A percentile compares a stretch with the other conserved stretches of the same genome.
These are phyloP conservation scores for Podaxis sp. DNA, from an alignment of 768 basidiomycete species.

Conservation along the genomic window DNA sequence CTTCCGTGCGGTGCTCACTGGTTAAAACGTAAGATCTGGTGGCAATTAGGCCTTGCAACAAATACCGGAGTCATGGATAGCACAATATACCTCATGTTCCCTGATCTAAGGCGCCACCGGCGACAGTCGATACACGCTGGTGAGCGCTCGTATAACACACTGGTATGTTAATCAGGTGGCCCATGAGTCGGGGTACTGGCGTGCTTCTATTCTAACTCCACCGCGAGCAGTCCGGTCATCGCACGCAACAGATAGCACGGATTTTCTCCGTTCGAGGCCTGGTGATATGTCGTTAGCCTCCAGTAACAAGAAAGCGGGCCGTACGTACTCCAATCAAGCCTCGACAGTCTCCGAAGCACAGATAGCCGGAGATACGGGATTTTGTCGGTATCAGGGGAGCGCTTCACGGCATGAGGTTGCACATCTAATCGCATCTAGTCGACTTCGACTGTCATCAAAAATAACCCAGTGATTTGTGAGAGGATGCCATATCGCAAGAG, in stretches of 20 bases:
- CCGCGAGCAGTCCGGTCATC: neutral
- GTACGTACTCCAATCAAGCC: neutral
- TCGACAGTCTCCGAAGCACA: constrained; percentile 3
- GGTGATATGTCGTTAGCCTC: neutral
- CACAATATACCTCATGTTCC: neutral
- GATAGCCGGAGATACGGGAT: constrained; percentile 5
- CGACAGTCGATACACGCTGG: neutral
- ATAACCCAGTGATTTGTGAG: neutral
- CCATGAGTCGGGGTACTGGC: neutral
- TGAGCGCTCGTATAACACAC: neutral
- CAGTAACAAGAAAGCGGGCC: neutral
- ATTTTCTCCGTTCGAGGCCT: constrained; percentile 2
- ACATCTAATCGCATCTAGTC: neutral
- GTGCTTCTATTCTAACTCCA: neutral
- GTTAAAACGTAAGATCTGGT: too few relatives aligned
- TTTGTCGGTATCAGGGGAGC: constrained; percentile 4
- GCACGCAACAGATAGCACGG: neutral
- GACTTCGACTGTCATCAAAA: neutral
- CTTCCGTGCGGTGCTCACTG: too few relatives aligned
- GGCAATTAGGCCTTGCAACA: too few relatives aligned
- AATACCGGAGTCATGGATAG: neutral
- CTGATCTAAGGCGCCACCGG: neutral
- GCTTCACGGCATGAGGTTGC: neutral
- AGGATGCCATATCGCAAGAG: neutral
- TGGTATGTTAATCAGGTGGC: constrained; percentile 1